A percentile compares a stretch with the other conserved stretches of the same genome.
These are phyloP conservation scores for Diplodia scrobiculata DNA, from an alignment of 2,329 filamentous ascomycete genomes.

Conservation along the genomic window DNA sequence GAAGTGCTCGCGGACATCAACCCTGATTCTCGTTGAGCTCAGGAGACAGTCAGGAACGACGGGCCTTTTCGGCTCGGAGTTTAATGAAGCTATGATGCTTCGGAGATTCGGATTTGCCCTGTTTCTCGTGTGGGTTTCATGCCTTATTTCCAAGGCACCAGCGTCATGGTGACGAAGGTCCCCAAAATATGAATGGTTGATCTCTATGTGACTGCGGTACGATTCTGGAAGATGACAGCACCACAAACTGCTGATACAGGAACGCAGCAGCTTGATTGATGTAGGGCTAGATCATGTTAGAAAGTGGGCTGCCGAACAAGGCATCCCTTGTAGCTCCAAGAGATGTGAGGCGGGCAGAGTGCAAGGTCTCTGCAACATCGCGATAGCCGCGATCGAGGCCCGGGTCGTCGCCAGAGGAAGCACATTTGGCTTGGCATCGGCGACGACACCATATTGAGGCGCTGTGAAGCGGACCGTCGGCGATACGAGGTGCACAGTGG, in stretches of 20 bases:
- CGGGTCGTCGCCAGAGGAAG: background rate
- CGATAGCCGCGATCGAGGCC: slow-evolving; percentile 5
- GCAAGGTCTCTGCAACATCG: background rate
- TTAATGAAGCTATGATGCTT: background rate
- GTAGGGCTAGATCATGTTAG: background rate
- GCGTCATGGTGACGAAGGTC: background rate
- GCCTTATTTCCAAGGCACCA: background rate
- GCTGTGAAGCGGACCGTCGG: background rate
- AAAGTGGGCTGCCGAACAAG: background rate
- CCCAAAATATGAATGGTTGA: background rate
- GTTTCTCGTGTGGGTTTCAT: background rate
- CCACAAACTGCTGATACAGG: background rate
- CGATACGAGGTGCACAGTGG: slow-evolving; percentile 5
- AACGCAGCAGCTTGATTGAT: background rate
- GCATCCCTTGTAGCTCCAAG: background rate
- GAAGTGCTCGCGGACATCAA: background rate
- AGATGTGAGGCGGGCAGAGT: background rate
- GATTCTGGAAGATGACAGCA: background rate
- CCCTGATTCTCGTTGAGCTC: background rate
- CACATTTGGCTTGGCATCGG: background rate
- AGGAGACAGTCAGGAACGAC: background rate
- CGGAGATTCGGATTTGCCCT: background rate
- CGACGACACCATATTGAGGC: background rate
- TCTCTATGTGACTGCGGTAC: background rate
- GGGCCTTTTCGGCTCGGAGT: background rate